Percentiles rank a stretch among this genome's conserved stretches.
These are phyloP conservation scores for Collybia sp. DNA, from an alignment of 768 basidiomycete species.

Conservation along the genomic window DNA sequence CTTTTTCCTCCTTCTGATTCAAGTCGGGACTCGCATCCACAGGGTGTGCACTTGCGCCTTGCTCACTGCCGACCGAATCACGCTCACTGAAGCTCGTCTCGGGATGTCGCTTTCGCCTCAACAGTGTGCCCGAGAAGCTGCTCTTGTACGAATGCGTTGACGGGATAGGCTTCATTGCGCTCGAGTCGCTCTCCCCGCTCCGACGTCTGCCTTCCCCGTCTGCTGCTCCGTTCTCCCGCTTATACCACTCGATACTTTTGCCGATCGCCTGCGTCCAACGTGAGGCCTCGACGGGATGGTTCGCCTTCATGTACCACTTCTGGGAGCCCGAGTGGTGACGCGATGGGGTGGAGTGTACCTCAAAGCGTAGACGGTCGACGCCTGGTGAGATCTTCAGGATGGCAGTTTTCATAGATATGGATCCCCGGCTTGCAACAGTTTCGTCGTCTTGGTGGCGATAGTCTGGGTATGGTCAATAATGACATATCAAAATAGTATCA, in stretches of 20 bases:
- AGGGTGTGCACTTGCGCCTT: conserved; percentile 10
- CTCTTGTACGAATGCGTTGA: conserved; percentile 13
- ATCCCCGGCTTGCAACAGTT: conserved; percentile 76
- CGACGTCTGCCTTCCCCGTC: conserved; percentile 22
- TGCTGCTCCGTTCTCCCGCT: conserved; percentile 29
- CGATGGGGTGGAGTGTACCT: conserved; percentile 63
- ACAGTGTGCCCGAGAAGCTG: conserved; percentile 12
- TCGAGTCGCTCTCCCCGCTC: conserved; percentile 48
- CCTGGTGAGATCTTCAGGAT: conserved; percentile 46
- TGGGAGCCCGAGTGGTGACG: conserved; percentile 42
- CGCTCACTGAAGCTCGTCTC: neutral
- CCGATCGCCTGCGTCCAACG: conserved; percentile 80
- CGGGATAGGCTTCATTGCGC: conserved; percentile 21
- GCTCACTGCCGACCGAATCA: conserved; percentile 3
- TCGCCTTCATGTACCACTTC: conserved; percentile 82
- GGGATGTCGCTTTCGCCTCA: conserved; percentile 4
- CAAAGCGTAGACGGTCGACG: conserved; percentile 70
- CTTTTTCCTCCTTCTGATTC: conserved; percentile 13
- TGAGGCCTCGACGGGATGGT: conserved; percentile 84
- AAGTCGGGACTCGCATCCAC: conserved; percentile 14
- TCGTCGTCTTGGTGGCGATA: conserved; percentile 92
- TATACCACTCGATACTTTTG: conserved; percentile 69
- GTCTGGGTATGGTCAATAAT: conserved; percentile 32
- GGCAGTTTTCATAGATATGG: conserved; percentile 84
- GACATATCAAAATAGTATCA: conserved; percentile 9